These are phyloP conservation scores for Nicotiana knightiana DNA, from an alignment of 257 asterid species.

Conservation along the genomic window DNA sequence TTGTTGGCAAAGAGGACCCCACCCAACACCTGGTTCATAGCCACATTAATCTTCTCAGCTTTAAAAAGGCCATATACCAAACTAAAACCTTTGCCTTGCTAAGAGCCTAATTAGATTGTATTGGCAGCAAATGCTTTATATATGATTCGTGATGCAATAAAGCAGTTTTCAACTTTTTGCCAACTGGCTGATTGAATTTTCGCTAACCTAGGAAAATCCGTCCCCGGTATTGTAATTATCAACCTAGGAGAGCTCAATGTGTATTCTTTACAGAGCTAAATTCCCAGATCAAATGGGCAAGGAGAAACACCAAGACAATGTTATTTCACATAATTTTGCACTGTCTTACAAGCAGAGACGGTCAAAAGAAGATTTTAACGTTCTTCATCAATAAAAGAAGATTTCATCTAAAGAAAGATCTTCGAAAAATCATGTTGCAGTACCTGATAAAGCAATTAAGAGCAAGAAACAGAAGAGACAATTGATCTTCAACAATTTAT, in stretches of 20 bases:
- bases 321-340: not conserved
- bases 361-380: not conserved
- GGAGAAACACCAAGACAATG: not conserved
- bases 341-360: not conserved
- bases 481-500: not conserved
- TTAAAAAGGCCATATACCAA: not conserved
- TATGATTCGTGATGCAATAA: not conserved
- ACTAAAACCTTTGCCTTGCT: not conserved
- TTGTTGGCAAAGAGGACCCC: not conserved
- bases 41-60: not conserved
- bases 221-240: not conserved
- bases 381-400: not conserved
- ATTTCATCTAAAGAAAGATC: not conserved
- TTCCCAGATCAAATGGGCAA: not conserved
- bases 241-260: not conserved
- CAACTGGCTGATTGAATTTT: not conserved
- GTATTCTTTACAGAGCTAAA: not conserved
- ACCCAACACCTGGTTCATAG: not conserved
- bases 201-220: not conserved
- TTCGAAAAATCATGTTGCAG: not conserved
- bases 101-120: not conserved
- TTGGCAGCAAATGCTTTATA: not conserved
- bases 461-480: not conserved
- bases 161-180: not conserved
- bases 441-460: conserved; percentile 5